Conservation (phyloP, 495 filamentous ascomycete species). For the Neurospora sp. region DNA sequence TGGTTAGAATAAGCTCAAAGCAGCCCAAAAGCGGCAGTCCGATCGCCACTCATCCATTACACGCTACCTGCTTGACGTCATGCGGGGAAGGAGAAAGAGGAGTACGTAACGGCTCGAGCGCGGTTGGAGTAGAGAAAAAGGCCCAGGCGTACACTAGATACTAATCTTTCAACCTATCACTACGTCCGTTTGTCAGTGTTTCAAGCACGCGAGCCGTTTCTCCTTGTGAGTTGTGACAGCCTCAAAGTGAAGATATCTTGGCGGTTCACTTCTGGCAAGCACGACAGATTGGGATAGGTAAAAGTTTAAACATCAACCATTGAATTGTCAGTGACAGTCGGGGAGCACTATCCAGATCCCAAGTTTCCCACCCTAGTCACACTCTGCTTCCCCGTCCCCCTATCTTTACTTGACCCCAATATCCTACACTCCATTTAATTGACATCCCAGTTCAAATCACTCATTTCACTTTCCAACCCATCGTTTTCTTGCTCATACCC, state of each 20-base stretch:
- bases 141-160: background rate
- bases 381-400: background rate
- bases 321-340: background rate
- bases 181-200: background rate
- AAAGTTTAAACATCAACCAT: background rate
- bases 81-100: background rate
- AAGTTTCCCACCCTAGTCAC: background rate
- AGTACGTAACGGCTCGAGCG: background rate
- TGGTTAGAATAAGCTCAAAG: background rate
- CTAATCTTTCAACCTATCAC: background rate
- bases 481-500: background rate
- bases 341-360: no score
- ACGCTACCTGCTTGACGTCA: background rate
- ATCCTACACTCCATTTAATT: background rate
- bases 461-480: background rate
- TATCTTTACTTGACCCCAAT: background rate
- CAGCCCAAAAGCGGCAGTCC: background rate
- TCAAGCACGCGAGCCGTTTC: background rate
- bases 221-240: background rate
- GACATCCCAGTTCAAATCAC: background rate
- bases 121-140: background rate
- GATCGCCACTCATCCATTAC: background rate
- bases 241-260: background rate
- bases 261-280: background rate
- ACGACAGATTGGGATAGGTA: background rate